Conservation (phyloP, 768 basidiomycete genomes). For the Naganishia antarctica region DNA sequence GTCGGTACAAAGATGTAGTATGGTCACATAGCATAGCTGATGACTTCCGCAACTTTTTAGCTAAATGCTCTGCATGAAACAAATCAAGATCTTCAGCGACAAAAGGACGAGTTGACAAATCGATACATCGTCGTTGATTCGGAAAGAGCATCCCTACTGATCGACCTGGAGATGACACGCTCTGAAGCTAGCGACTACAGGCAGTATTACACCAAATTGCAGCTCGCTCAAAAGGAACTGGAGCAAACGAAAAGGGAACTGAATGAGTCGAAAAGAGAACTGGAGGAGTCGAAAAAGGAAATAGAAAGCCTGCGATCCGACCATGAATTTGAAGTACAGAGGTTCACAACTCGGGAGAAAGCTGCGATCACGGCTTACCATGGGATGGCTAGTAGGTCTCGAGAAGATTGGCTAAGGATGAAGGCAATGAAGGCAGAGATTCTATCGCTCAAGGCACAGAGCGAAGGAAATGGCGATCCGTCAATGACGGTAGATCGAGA, state of each 20-base stretch:
- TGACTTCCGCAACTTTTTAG: background rate
- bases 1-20: background rate
- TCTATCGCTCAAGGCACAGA: background rate
- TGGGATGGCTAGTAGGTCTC: background rate
- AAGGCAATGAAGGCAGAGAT: constrained; percentile 1
- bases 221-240: background rate
- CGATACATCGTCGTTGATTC: background rate
- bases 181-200: background rate
- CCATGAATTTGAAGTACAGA: too few species aligned
- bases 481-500: background rate
- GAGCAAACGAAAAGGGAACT: background rate
- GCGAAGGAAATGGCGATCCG: background rate
- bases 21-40: too few species aligned
- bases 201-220: background rate
- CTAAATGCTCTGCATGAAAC: background rate
- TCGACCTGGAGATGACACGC: background rate
- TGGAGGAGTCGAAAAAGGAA: too few species aligned
- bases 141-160: background rate
- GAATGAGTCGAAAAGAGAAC: too few species aligned
- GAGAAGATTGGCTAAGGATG: background rate
- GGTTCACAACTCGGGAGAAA: too few species aligned
- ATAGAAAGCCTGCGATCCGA: too few species aligned
- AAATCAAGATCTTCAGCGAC: background rate
- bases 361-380: background rate
- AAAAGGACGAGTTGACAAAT: background rate